Evolutionary conservation across 345 rosid species (phyloP), one percentile per base, ranked within the genome.

Genomic region (rapeseed (Brassica napus)): DNA sequence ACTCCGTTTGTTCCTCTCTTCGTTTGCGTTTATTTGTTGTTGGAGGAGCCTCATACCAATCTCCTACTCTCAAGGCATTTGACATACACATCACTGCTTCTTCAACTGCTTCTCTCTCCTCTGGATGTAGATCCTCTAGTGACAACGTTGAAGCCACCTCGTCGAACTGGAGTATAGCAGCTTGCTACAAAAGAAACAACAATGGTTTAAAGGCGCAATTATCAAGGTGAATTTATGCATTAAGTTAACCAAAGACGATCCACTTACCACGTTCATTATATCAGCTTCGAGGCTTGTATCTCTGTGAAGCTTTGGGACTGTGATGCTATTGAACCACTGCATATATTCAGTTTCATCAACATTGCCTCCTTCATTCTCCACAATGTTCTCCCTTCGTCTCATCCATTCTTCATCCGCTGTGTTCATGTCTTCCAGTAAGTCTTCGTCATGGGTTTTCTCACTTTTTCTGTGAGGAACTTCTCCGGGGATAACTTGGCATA

Each of bases 391-490:
- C 57, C 77, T 82, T 63, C 93, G 85, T 31, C 87, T 81, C 72
- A 78, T 65, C 94, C 94, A 92, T 71, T 90, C 97, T 69, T 81
- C 86, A 44, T 89, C 88, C 84, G 90, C 97, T 16, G 83, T 73
- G 78, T 82, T 88, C 89, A 90, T 87, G 81, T 88, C 88, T 78
- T 88, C 91, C 31, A 86, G 82, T 37, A 90, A 89, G 63, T 88
- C 97, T 72, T 89, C 94, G 47, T 91, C 92, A 35, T 91, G 86
- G 79, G 74, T 87, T 80, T 91, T 86, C 82, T 89, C 88, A 81
- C 9, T 82, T 85, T 61, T 69, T 61, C 82, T 62, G 3, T 49
- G 78, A 66, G 81, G 81, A 72, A 85, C 94, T 63, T 84, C 90
- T 67, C 83, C 84, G 0, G 97, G 94, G 55, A 92, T 86, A 44